phyloP scores from a whole-genome alignment of 441 rosid species.

The California macrophylla region DNA sequence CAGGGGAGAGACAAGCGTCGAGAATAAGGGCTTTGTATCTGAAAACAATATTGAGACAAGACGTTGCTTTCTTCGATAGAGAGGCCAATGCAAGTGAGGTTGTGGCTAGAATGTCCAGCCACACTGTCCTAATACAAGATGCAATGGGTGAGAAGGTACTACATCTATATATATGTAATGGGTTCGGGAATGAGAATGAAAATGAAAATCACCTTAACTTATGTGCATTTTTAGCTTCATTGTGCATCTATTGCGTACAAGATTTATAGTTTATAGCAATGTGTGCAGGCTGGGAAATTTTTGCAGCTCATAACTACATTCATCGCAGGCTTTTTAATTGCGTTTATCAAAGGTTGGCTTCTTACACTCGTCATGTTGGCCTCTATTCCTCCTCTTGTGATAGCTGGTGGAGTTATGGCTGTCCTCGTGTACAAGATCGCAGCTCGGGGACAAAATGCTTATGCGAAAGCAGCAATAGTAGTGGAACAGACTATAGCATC shows the following conservation, averaged over 20 bases:
- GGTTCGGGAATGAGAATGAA: no score
- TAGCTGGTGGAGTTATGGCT: conserved; percentile 44
- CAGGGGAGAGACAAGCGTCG: conserved; percentile 70
- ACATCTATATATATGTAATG: no score
- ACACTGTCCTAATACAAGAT: conserved; percentile 70
- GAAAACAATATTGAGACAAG: conserved; percentile 67
- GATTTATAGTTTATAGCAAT: background rate
- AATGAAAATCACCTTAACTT: no score
- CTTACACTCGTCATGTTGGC: conserved; percentile 42
- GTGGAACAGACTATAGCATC: conserved; percentile 69
- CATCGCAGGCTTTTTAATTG: conserved; percentile 53
- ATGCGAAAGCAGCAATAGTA: conserved; percentile 48
- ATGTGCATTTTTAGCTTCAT: no score
- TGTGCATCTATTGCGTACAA: no score
- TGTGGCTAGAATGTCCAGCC: conserved; percentile 75
- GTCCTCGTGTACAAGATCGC: conserved; percentile 40
- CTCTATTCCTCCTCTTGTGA: conserved; percentile 45
- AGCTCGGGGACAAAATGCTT: conserved; percentile 53
- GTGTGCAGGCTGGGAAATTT: conserved; percentile 57
- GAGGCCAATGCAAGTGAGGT: conserved; percentile 69
- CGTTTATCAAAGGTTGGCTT: conserved; percentile 47
- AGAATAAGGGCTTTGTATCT: conserved; percentile 55
- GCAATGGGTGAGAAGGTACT: conserved; percentile 79
- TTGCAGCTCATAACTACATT: conserved; percentile 52
- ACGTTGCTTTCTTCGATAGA: conserved; percentile 62